phyloP scores from a whole-genome alignment of 768 basidiomycete species.

The Lactifluus subvellereus region DNA sequence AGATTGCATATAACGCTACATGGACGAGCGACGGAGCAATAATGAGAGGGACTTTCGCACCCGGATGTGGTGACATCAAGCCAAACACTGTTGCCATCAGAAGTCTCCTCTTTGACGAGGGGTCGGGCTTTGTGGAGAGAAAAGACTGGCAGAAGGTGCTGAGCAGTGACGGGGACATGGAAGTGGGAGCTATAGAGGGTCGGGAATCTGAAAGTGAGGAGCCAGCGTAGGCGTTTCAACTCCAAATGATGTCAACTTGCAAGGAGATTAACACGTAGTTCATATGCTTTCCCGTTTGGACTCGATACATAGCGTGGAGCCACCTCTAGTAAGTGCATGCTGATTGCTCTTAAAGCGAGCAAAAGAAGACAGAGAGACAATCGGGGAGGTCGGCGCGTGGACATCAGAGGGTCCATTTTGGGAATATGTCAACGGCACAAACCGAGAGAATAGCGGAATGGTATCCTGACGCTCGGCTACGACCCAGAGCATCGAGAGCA shows the following conservation, averaged over 20 bases:
- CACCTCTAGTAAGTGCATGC: background rate
- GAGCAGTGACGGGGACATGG: background rate
- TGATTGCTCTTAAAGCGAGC: background rate
- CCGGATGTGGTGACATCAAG: constrained; percentile 16
- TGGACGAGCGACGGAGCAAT: constrained; percentile 4
- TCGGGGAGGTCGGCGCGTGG: no score
- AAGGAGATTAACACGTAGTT: background rate
- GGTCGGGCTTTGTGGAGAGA: background rate
- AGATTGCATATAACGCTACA: constrained; percentile 12
- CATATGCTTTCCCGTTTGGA: background rate
- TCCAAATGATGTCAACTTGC: background rate
- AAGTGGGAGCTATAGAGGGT: background rate
- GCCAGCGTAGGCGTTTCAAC: background rate
- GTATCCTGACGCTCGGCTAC: no score
- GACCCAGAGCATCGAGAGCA: no score
- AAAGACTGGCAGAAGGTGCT: constrained; percentile 7
- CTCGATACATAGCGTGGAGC: background rate
- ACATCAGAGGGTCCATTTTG: no score
- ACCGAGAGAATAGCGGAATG: no score
- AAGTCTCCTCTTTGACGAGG: constrained; percentile 15
- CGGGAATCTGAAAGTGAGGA: background rate
- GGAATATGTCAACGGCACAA: no score
- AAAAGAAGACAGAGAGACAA: background rate
- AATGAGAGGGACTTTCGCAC: constrained; percentile 15
- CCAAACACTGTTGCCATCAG: constrained; percentile 12